Base-by-base conservation (phyloP, 1,284 basidiomycete genomes). In the Golubevia pallescens region DNA sequence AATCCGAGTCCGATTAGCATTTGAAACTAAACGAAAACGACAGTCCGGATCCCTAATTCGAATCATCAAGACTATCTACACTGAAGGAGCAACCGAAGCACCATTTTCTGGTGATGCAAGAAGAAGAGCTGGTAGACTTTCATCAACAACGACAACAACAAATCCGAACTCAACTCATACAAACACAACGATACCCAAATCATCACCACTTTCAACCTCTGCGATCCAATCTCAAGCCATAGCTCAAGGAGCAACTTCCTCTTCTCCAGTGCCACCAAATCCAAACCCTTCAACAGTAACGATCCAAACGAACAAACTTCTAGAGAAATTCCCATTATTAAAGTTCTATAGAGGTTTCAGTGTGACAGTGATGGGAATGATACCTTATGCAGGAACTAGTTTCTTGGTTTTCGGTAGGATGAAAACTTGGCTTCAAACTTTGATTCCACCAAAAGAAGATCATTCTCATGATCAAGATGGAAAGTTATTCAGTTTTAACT, bases 311-410 rank as follows among this genome's bases (percentile, higher is more conserved):
- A 67, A 69, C 28, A 58, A 58, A 5, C 48, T 84, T 8, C 65
- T 85, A 7, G 58, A 71, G 20, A 69, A 68, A 14, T 74, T 69
- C 34, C 83, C 83, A 0, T 57, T 85, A 7, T 88, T 94, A 67
- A 94, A 96, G 80, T 95, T 96, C 86, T 99, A 99, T 85, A 92
- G 97, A 34, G 97, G 97, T 6, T 98, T 99, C 86, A 70, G 68
- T 61, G 81, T 84, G 3, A 85, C 83, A 2, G 74, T 85, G 24
- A 66, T 85, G 66, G 83, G 83, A 24, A 98, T 98, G 90, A 89
- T 99, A 19, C 97, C 97, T 0, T 99, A 99, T 80, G 95, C 95
- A 0, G 97, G 97, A 6, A 95, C 94, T 1, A 94, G 93, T 10
- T 99, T 99, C 88, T 89, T 99, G 62, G 83, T 85, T 13, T 85